Evolutionary conservation across 108 stramenopile species (phyloP), one percentile per base, ranked within the genome.

Genomic region (Chaetoceros tenuissimus): DNA sequence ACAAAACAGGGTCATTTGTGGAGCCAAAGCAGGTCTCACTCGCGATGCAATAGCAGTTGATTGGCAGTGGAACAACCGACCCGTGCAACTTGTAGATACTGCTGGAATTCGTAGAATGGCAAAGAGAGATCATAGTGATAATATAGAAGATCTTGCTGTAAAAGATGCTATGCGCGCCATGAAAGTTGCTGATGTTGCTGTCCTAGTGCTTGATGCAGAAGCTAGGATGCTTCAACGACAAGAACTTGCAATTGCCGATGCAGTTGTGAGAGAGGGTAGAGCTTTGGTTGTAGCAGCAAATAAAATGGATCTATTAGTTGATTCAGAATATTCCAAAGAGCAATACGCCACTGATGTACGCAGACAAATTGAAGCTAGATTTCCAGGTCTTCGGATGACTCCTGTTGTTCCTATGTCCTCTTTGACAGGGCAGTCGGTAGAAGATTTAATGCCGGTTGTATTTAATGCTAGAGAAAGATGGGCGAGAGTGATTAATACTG

Each of bases 101-200:
- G 92, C 92, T 26, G 92, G 92, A 18, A 87, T 94, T 57, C 70
- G 92, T 23, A 69, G 84, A 61, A 69, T 78, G 17, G 66, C 77
- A 0, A 72, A 81, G 60, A 80, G 88, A 16, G 68, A 75, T 31
- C 57, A 73, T 10, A 53, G 66, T 10, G 79, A 80, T 58, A 57
- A 59, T 30, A 90, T 94, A 57, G 92, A 94, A 74, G 85, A 90
- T 66, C 60, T 85, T 50, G 65, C 86, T 10, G 88, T 90, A 3
- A 63, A 74, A 46, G 92, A 94, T 71, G 86, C 92, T 31, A 75
- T 89, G 77, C 48, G 91, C 53, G 83, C 90, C 28, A 87, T 95
- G 87, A 93, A 88, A 54, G 55, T 91, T 28, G 88, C 94, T 0
- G 83, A 96, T 61, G 94, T 96, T 3, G 91, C 81, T 21, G 86